Percentiles rank a stretch among this genome's conserved stretches.
Evolutionary conservation across 1,139 yeast genomes (phyloP).

Genomic region (Saccharomyces hybrid): DNA sequence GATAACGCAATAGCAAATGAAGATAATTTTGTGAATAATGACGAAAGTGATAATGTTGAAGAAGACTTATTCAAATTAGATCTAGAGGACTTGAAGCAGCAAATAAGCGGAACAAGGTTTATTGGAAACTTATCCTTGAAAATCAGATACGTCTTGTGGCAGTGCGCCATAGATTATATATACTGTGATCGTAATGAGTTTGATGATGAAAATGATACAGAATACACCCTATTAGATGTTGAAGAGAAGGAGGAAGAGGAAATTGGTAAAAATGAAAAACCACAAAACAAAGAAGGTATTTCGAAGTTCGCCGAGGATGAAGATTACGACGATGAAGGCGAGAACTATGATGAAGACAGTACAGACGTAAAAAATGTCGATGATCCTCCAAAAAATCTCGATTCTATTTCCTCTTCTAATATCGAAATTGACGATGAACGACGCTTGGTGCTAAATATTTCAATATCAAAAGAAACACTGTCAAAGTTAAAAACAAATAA

Average conservation of each 20-base stretch:
- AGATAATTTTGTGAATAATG: conserved; percentile 7
- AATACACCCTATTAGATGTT: conserved; percentile 13
- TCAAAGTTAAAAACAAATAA: conserved; percentile 23
- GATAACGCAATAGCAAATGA: conserved; percentile 9
- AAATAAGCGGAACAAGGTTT: conserved; percentile 44
- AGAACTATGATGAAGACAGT: conserved; percentile 24
- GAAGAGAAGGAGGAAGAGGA: not conserved
- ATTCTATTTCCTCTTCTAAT: conserved; percentile 8
- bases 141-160: conserved; percentile 63
- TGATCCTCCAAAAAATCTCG: conserved; percentile 26
- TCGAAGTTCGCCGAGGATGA: conserved; percentile 11
- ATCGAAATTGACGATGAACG: conserved; percentile 12
- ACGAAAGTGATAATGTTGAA: conserved; percentile 14
- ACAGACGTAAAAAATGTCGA: conserved; percentile 17
- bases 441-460: conserved; percentile 25
- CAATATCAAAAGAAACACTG: conserved; percentile 27
- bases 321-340: conserved; percentile 23
- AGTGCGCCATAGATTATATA: conserved; percentile 57
- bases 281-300: conserved; percentile 12
- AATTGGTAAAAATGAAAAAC: conserved; percentile 2
- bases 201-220: conserved; percentile 22
- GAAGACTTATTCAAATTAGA: conserved; percentile 28
- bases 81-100: conserved; percentile 34
- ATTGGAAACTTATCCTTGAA: conserved; percentile 53
- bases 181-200: conserved; percentile 31